Evolutionary conservation across 257 asterid species (phyloP).

Genomic region (Solanum acaule): DNA sequence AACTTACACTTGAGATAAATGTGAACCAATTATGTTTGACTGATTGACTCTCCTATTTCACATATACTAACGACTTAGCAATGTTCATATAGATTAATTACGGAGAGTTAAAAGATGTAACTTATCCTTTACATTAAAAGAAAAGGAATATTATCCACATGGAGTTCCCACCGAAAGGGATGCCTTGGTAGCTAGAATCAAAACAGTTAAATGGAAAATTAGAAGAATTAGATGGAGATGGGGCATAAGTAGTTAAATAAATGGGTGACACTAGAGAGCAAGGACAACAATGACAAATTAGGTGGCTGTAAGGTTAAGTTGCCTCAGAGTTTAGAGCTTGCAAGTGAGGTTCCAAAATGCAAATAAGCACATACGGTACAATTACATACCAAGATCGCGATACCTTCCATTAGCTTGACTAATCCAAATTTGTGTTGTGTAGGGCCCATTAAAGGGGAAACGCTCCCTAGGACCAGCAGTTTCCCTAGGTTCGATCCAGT

Average conservation of each 20-base stretch:
- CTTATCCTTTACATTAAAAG: too few species aligned
- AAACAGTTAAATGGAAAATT: background rate
- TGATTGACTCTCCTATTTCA: too few species aligned
- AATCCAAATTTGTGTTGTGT: too few species aligned
- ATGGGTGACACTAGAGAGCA: background rate
- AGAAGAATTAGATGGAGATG: background rate
- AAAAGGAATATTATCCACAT: too few species aligned
- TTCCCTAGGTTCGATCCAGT: background rate
- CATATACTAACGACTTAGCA: too few species aligned
- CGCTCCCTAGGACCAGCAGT: background rate
- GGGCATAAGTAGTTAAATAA: background rate
- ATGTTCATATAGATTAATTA: too few species aligned
- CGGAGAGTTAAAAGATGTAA: too few species aligned
- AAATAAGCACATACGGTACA: background rate
- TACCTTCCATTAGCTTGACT: too few species aligned
- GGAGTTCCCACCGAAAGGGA: background rate
- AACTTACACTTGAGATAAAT: too few species aligned
- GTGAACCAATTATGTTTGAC: too few species aligned
- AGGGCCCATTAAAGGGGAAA: background rate
- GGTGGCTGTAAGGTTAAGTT: background rate
- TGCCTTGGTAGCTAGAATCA: background rate
- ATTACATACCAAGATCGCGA: too few species aligned
- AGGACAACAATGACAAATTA: background rate
- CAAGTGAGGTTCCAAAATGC: background rate
- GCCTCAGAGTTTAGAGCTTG: background rate